Base-by-base conservation (phyloP, 2,329 filamentous ascomycete species). In the Aspergillus caelatus region DNA sequence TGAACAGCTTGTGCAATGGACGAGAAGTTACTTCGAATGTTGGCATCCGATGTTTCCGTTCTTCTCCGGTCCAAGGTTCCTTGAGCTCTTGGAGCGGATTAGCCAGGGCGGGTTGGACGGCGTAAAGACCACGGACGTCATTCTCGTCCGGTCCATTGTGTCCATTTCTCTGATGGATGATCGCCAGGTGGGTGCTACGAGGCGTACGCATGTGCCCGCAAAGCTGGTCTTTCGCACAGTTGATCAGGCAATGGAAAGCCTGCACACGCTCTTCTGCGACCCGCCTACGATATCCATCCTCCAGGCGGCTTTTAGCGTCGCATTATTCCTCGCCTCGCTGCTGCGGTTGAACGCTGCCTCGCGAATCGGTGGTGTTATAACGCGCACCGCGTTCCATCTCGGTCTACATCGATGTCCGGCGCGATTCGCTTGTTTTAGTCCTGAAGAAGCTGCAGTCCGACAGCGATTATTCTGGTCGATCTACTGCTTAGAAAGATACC, bases 41-140 rank as follows among this genome's bases (percentile, higher is more conserved):
- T 88, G 86, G 86, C 86, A 88, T 66, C 81, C 84, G 0, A 78
- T 84, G 2, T 83, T 86, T 48, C 86, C 86, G 0, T 87, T 86
- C 60, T 75, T 88, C 6, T 83, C 86, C 66, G 86, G 83, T 0
- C 84, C 85, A 1, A 79, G 81, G 4, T 74, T 87, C 2, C 74
- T 87, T 2, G 75, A 77, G 19, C 71, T 78, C 1, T 79, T 87
- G 53, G 82, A 86, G 63, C 72, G 73, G 23, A 67, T 81, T 9
- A 76, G 80, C n/a, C 69, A 71, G 3, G 63, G 67, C 14, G 78
- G 79, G 0, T 61, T 75, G 1, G 62, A 69, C 2, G 68, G 72
- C 3, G 60, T 80, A 0, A 69, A 67, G n/a, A 67, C 72, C 21
- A 72, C 78, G 19, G 78, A 84, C 41, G 68, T 72, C 32, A 79